phyloP scores from a whole-genome alignment of 352 stramenopile genomes.

The Peronosclerospora sorghi region DNA sequence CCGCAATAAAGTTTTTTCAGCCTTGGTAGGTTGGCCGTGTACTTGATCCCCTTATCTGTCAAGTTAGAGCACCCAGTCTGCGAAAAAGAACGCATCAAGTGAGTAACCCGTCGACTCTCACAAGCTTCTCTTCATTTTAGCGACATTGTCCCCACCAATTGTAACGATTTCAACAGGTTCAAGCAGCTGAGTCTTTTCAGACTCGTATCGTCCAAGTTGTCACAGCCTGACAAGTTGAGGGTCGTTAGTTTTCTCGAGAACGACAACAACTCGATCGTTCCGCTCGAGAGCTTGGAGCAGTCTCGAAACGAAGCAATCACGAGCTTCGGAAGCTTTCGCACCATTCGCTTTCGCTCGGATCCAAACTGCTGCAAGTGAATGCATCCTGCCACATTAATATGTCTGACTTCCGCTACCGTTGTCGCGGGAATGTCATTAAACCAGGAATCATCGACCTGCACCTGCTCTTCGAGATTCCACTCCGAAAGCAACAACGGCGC shows the following conservation, averaged over 20 bases:
- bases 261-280: slow-evolving; percentile 40
- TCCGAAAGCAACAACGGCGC: slow-evolving; percentile 41
- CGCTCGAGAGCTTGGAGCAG: slow-evolving; percentile 31
- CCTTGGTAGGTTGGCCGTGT: slow-evolving; percentile 27
- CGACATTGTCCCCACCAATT: slow-evolving; percentile 54
- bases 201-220: slow-evolving; percentile 44
- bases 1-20: slow-evolving; percentile 46
- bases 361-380: slow-evolving; percentile 40
- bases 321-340: slow-evolving; percentile 35
- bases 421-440: slow-evolving; percentile 39
- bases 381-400: slow-evolving; percentile 48
- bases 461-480: slow-evolving; percentile 38
- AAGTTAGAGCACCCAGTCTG: slow-evolving; percentile 44
- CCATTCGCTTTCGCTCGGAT: slow-evolving; percentile 12
- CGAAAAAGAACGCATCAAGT: not conserved
- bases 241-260: slow-evolving; percentile 42
- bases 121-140: too few relatives aligned
- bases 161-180: slow-evolving; percentile 27
- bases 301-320: slow-evolving; percentile 37
- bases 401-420: slow-evolving; percentile 39
- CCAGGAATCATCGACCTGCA: slow-evolving; percentile 52
- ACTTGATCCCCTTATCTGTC: slow-evolving; percentile 43
- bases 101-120: too few relatives aligned
- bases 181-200: slow-evolving; percentile 30
- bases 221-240: slow-evolving; percentile 51